Conservation (phyloP, 2,329 filamentous ascomycete species). For the Xylaria sp. region DNA sequence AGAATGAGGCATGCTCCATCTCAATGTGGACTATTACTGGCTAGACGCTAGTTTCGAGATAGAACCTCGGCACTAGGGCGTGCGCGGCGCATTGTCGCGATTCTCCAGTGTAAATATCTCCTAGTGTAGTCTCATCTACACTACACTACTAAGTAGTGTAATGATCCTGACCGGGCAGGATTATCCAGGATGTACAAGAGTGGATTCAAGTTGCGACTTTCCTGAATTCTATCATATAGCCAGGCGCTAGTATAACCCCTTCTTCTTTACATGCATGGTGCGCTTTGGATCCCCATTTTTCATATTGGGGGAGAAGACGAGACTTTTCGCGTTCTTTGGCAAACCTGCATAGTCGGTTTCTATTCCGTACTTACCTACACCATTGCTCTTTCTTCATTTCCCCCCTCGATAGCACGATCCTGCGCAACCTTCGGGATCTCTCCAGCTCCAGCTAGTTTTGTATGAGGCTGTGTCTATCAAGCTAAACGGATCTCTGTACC, state of each 20-base stretch:
- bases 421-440: not conserved
- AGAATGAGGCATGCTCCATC: not conserved
- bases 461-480: conserved; percentile 15
- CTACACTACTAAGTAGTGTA: not conserved
- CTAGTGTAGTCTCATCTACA: no score
- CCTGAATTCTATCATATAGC: conserved; percentile 16
- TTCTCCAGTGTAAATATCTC: conserved; percentile 12
- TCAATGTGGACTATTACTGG: conserved; percentile 7
- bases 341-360: conserved; percentile 7
- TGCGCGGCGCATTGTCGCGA: conserved; percentile 12
- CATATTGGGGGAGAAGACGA: conserved; percentile 24
- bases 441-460: conserved; percentile 5
- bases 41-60: conserved; percentile 17
- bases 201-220: conserved; percentile 22
- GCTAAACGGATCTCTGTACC: conserved; percentile 12
- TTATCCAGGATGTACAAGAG: conserved; percentile 23
- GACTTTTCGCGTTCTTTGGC: conserved; percentile 12
- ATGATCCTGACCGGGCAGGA: conserved; percentile 15
- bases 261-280: conserved; percentile 27
- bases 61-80: conserved; percentile 17
- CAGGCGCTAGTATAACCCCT: conserved; percentile 22
- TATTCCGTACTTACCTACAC: no score
- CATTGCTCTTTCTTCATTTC: conserved; percentile 16
- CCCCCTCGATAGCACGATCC: not conserved
- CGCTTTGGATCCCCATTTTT: conserved; percentile 30